A percentile compares a stretch with the other conserved stretches of the same genome.
Conservation (phyloP, 2,329 filamentous ascomycete genomes). For the Talaromyces pinophilus region DNA sequence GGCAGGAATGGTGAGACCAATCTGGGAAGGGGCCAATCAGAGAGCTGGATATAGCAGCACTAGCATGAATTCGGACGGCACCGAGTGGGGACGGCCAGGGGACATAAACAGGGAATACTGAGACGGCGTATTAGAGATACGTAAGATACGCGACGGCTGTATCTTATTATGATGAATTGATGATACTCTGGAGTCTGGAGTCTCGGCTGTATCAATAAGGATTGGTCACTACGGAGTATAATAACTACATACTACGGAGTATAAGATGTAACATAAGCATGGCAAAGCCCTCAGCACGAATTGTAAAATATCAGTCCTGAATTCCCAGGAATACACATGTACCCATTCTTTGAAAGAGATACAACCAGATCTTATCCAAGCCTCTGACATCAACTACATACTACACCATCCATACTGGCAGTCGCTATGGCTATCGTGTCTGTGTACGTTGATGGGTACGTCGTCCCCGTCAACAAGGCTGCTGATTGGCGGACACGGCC, state of each 20-base stretch:
- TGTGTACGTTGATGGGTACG: neutral
- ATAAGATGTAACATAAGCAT: neutral
- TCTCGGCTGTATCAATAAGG: slow-evolving; percentile 3
- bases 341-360: neutral
- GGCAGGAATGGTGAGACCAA: slow-evolving; percentile 18
- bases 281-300: neutral
- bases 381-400: slow-evolving; percentile 1
- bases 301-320: neutral
- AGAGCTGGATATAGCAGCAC: neutral
- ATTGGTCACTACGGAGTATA: neutral
- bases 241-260: neutral
- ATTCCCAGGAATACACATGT: neutral
- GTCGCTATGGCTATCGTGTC: neutral
- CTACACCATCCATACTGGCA: neutral
- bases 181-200: neutral
- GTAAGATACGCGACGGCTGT: neutral
- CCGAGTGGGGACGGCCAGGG: neutral
- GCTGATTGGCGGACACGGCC: neutral
- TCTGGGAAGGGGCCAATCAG: slow-evolving; percentile 12
- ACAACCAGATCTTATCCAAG: neutral
- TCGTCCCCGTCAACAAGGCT: neutral
- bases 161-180: neutral
- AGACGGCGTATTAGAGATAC: neutral
- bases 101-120: slow-evolving; percentile 18
- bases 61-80: neutral